Base-by-base conservation (phyloP, 2,329 filamentous ascomycete genomes). In the Xylariales sp. region DNA sequence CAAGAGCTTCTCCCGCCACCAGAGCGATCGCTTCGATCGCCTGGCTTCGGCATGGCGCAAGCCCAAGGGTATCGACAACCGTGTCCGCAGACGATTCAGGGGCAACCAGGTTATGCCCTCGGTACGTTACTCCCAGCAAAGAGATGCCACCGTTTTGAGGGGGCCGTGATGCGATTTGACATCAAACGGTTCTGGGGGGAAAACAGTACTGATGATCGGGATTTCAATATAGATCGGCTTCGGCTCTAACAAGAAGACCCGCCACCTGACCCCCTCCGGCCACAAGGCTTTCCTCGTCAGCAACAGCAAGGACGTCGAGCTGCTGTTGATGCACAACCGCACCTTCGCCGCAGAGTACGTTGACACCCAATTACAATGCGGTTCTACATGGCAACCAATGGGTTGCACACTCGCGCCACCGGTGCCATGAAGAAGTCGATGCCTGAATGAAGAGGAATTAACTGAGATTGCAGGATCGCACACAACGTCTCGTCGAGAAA, bases 51-150 rank as follows among this genome's bases (percentile, higher is more conserved):
- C 81, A 80, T 98, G 93, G 93, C 86, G 93, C 76, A 98, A 97
- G 82, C 93, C 93, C 58, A 98, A 98, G 88, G 93, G 93, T 88
- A 98, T 98, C 73, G 93, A 98, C 77, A 95, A 90, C 79, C 78
- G 87, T 63, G 91, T 98, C 67, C 87, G 93, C 69, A 83, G 93
- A 80, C 88, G 93, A 57, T 98, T 98, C 81, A 89, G 88, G 75
- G 88, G 93, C 65, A 88, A 87, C 75, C 85, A 85, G 72, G 81
- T 83, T 64, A 97, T 98, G 91, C 93, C 93, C 74, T 95, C 89
- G 79, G 91, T 96, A 90, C 67, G 88, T 81, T 52, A 28, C n/a
- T n/a, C n/a, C n/a, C n/a, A n/a, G n/a, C n/a, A n/a, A n/a, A n/a
- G n/a, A n/a, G n/a, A n/a, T n/a, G n/a, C n/a, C n/a, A n/a, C n/a